Percentiles rank a stretch among this genome's conserved stretches.
phyloP scores from a whole-genome alignment of 257 asterid species.

The Penstemon davidsonii region DNA sequence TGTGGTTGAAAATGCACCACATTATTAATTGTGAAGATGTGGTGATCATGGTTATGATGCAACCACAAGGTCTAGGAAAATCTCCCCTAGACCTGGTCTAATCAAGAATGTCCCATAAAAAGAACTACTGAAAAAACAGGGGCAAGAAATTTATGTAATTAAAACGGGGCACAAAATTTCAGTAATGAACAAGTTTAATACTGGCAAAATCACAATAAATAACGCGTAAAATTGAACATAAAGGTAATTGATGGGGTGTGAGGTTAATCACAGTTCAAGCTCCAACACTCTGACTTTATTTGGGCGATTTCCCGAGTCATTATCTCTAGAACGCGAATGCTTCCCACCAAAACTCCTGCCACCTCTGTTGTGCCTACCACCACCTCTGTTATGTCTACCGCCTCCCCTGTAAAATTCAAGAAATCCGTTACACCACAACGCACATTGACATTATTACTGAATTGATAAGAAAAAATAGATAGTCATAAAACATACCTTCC shows the following conservation, averaged over 20 bases:
- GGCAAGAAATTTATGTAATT: neutral
- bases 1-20: too few relatives aligned
- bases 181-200: neutral
- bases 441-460: neutral
- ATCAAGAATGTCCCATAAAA: too few relatives aligned
- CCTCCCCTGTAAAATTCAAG: conserved; percentile 59
- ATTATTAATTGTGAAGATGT: too few relatives aligned
- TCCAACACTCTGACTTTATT: conserved; percentile 64
- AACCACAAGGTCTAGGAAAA: too few relatives aligned
- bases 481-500: conserved; percentile 56
- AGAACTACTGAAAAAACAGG: neutral
- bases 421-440: neutral
- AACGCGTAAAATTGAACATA: conserved; percentile 28
- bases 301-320: conserved; percentile 48
- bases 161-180: neutral
- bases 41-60: too few relatives aligned
- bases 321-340: conserved; percentile 67
- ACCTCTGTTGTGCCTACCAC: conserved; percentile 65
- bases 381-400: conserved; percentile 46
- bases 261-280: conserved; percentile 23
- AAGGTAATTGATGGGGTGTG: neutral
- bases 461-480: neutral
- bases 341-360: conserved; percentile 58
- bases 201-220: neutral
- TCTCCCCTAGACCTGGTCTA: too few relatives aligned